phyloP scores from a whole-genome alignment of 805 yeast genomes.

The Spathaspora sp. region DNA sequence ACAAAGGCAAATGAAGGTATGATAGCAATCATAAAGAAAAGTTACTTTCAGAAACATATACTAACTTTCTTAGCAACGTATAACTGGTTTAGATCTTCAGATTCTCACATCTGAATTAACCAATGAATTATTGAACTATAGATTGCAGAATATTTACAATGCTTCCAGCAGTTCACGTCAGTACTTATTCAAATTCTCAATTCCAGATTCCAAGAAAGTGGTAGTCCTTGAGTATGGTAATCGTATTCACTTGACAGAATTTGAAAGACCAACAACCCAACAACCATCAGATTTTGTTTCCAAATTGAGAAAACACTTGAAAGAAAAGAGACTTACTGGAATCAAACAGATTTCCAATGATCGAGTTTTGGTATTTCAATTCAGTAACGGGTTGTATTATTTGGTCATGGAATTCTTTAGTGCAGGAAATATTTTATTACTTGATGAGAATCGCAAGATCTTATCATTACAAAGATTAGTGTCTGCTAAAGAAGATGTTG shows the following conservation, averaged over 20 bases:
- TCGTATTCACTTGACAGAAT: conserved; percentile 73
- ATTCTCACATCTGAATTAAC: conserved; percentile 66
- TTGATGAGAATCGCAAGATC: conserved; percentile 67
- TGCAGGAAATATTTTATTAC: conserved; percentile 83
- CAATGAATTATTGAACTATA: conserved; percentile 51
- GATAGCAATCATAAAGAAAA: background rate
- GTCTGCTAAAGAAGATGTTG: conserved; percentile 63
- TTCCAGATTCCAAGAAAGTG: conserved; percentile 76
- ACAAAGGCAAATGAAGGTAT: background rate
- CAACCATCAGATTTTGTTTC: conserved; percentile 83
- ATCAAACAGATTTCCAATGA: conserved; percentile 75
- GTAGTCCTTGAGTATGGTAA: conserved; percentile 85
- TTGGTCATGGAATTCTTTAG: conserved; percentile 89
- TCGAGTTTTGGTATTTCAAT: conserved; percentile 78
- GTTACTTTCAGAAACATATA: background rate
- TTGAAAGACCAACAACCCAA: conserved; percentile 74
- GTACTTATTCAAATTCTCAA: conserved; percentile 72
- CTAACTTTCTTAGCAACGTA: conserved; percentile 58
- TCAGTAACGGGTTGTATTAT: conserved; percentile 76
- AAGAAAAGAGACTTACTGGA: conserved; percentile 70
- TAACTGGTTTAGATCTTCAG: conserved; percentile 79
- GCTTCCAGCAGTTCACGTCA: conserved; percentile 68
- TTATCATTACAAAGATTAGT: conserved; percentile 76
- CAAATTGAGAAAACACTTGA: conserved; percentile 82
- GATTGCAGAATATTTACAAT: conserved; percentile 84